A percentile compares a stretch with the other conserved stretches of the same genome.
These are phyloP conservation scores for Mycena crocata DNA, from an alignment of 768 basidiomycete species.

Conservation along the genomic window DNA sequence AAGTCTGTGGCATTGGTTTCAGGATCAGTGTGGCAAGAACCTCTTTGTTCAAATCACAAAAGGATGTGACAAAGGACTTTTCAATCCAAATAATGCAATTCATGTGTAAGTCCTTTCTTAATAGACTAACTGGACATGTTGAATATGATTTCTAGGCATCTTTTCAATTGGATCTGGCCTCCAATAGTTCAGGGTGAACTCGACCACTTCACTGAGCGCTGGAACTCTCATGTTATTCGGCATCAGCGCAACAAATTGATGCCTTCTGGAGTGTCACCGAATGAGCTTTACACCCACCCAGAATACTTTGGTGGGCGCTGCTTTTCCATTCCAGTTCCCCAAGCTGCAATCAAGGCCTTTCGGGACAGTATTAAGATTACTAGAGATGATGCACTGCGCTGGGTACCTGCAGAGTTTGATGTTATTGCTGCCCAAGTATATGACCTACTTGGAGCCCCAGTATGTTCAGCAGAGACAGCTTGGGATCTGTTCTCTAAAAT, in stretches of 20 bases:
- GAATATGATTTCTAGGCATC: neutral
- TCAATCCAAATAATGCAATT: conserved; percentile 32
- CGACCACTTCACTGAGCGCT: conserved; percentile 40
- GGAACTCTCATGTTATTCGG: conserved; percentile 42
- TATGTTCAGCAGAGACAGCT: conserved; percentile 1
- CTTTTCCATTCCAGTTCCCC: neutral
- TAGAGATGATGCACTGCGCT: neutral
- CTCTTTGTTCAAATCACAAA: conserved; percentile 32
- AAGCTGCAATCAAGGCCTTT: neutral
- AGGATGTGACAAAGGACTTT: conserved; percentile 25
- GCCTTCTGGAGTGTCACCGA: conserved; percentile 40
- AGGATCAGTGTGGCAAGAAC: conserved; percentile 33
- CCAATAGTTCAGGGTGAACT: conserved; percentile 40
- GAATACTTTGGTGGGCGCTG: conserved; percentile 11
- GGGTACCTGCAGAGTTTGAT: conserved; percentile 2
- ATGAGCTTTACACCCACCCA: conserved; percentile 13
- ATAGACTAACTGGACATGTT: neutral
- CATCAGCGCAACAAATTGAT: conserved; percentile 37
- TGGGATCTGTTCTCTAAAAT: conserved; percentile 9
- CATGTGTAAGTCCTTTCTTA: conserved; percentile 29
- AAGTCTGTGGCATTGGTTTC: conserved; percentile 43
- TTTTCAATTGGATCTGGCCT: conserved; percentile 45
- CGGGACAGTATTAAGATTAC: neutral
- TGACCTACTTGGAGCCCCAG: neutral
- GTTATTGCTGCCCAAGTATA: neutral